phyloP scores from a whole-genome alignment of 1,284 basidiomycete species.

The Marasmius oreades region DNA sequence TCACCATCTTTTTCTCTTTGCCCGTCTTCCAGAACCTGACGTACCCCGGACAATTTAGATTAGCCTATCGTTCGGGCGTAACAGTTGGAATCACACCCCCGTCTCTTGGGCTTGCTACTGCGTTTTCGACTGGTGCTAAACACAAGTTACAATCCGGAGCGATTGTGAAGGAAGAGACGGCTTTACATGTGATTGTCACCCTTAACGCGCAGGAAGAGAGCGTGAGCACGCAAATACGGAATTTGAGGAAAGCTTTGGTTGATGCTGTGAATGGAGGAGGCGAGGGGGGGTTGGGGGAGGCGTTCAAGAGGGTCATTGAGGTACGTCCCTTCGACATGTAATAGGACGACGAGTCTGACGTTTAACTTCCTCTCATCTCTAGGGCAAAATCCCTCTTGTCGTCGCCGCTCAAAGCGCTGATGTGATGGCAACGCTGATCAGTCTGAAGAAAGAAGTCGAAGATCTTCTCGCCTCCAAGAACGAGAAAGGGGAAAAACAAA shows the following conservation, averaged over 20 bases:
- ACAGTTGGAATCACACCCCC: slow-evolving; percentile 61
- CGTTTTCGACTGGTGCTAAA: slow-evolving; percentile 56
- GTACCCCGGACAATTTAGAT: slow-evolving; percentile 28
- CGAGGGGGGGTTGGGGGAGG: slow-evolving; percentile 12
- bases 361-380: background rate
- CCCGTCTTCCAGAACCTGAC: no score
- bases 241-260: slow-evolving; percentile 45
- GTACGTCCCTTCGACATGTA: slow-evolving; percentile 33
- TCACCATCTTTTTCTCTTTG: background rate
- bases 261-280: slow-evolving; percentile 17
- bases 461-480: slow-evolving; percentile 23
- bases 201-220: slow-evolving; percentile 34
- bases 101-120: slow-evolving; percentile 53
- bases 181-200: slow-evolving; percentile 62
- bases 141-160: slow-evolving; percentile 52
- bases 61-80: slow-evolving; percentile 58
- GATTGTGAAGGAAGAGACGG: slow-evolving; percentile 44
- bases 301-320: slow-evolving; percentile 23
- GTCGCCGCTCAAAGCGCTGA: slow-evolving; percentile 60
- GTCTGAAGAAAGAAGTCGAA: slow-evolving; percentile 55
- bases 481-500: slow-evolving; percentile 20
- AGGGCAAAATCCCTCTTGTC: slow-evolving; percentile 37
- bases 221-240: slow-evolving; percentile 63
- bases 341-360: no score
- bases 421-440: slow-evolving; percentile 61